Base-by-base conservation (phyloP, 345 rosid species). In the Microcos paniculata region DNA sequence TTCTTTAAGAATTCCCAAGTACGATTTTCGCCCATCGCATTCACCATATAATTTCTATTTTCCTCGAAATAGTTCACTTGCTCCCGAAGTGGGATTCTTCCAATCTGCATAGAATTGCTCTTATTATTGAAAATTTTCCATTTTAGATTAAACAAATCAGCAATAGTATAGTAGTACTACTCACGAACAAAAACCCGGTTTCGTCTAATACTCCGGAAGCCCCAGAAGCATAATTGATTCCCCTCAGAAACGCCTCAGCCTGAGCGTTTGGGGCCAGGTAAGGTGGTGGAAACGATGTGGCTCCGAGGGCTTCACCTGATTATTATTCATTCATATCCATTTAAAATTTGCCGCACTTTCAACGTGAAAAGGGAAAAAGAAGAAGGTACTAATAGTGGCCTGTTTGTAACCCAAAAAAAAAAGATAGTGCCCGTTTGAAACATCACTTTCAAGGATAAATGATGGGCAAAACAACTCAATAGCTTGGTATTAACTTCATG, bases 221-320 rank as follows among this genome's bases (percentile, higher is more conserved):
- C 19, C 92, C 89, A 24, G 91, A 88, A 61, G 91, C 92, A 77
- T 84, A 86, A 59, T 87, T 88, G 28, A 84, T 79, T 73, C 91
- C 92, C 16, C 51, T 51, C 15, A 57, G 66, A 30, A 82, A 57
- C n/a, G 85, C 71, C 55, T 81, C 80, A 23, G 73, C 71, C 28
- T 65, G 79, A 30, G 71, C 63, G 71, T 83, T 80, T 40, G 91
- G 88, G 53, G 86, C 79, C 28, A 87, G 76, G 70, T 79, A 87
- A 48, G 90, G 87, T 33, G 77, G 70, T 64, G 90, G 84, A 79
- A 80, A 84, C 26, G 87, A 79, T 66, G 82, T 82, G 65, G 80
- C 85, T 75, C 91, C 90, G 45, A 90, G 85, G 16, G 71, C 79
- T 80, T 86, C 81, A 80, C 85, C 92, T 84, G 69, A 46, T 63